Evolutionary conservation across 202 grass and related monocot species (phyloP).

Genomic region (Thinopyrum obtusiflorum): DNA sequence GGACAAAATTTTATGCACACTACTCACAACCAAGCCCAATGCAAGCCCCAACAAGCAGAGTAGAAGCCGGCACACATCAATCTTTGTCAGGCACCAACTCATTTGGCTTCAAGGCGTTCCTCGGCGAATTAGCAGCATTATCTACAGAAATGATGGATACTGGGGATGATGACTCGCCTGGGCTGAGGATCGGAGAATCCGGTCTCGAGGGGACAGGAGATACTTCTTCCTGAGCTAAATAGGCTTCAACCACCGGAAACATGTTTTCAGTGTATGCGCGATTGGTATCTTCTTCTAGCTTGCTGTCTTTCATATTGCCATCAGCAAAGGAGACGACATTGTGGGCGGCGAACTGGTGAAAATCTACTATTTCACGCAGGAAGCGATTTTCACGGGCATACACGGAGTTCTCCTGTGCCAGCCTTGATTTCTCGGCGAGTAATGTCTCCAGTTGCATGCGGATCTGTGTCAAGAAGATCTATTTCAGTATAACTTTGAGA

Average conservation of each 20-base stretch:
- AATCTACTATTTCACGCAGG: constrained; percentile 64
- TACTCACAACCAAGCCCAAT: constrained; percentile 5
- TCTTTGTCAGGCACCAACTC: not conserved
- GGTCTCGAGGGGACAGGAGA: constrained; percentile 19
- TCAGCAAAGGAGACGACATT: constrained; percentile 36
- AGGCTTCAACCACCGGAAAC: constrained; percentile 24
- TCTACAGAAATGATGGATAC: not conserved
- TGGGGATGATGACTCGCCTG: not conserved
- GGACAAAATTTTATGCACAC: constrained; percentile 32
- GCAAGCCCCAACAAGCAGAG: constrained; percentile 6
- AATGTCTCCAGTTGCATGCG: constrained; percentile 64
- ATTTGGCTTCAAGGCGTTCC: not conserved
- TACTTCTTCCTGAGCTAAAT: constrained; percentile 32
- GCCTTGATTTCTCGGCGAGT: constrained; percentile 53
- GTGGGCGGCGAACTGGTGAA: constrained; percentile 49
- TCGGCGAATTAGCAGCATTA: not conserved
- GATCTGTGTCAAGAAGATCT: constrained; percentile 38
- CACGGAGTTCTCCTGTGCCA: constrained; percentile 62
- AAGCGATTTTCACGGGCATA: constrained; percentile 66
- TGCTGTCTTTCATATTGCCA: constrained; percentile 28
- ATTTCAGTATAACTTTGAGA: constrained; percentile 13
- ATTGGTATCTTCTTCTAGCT: constrained; percentile 27
- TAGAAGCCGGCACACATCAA: not conserved
- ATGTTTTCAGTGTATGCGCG: not conserved
- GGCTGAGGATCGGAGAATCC: not conserved